Conservation (phyloP, 768 basidiomycete species). For the Pleurotus pulmonarius region DNA sequence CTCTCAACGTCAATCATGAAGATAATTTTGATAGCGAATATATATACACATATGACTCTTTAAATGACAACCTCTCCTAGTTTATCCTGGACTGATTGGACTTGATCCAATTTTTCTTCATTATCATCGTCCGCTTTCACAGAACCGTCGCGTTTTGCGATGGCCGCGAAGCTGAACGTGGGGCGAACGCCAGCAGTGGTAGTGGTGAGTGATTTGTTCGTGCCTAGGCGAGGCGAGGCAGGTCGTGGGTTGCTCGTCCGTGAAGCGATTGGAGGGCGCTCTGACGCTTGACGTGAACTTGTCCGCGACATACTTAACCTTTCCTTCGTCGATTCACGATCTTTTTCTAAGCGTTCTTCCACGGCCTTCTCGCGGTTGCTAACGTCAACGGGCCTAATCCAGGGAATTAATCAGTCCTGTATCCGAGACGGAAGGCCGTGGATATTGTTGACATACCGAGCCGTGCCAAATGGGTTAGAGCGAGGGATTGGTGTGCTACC, state of each 20-base stretch:
- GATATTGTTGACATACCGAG: conserved; percentile 47
- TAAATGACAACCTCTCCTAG: conserved; percentile 33
- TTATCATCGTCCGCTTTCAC: conserved; percentile 11
- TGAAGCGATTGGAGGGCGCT: conserved; percentile 35
- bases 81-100: conserved; percentile 17
- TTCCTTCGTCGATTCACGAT: conserved; percentile 55
- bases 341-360: conserved; percentile 64
- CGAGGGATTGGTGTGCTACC: conserved; percentile 35
- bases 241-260: conserved; percentile 20
- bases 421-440: neutral
- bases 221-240: conserved; percentile 24
- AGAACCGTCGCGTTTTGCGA: conserved; percentile 38
- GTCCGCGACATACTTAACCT: conserved; percentile 48
- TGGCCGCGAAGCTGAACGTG: conserved; percentile 76
- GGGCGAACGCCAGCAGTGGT: conserved; percentile 58
- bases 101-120: conserved; percentile 14
- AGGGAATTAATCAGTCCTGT: neutral
- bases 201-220: conserved; percentile 16
- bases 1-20: conserved; percentile 8
- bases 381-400: conserved; percentile 77
- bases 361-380: conserved; percentile 73
- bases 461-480: conserved; percentile 84
- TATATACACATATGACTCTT: conserved; percentile 1
- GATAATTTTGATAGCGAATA: neutral
- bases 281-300: conserved; percentile 46